phyloP scores from a whole-genome alignment of 768 basidiomycete genomes.

The Lanmaoa rubissima region DNA sequence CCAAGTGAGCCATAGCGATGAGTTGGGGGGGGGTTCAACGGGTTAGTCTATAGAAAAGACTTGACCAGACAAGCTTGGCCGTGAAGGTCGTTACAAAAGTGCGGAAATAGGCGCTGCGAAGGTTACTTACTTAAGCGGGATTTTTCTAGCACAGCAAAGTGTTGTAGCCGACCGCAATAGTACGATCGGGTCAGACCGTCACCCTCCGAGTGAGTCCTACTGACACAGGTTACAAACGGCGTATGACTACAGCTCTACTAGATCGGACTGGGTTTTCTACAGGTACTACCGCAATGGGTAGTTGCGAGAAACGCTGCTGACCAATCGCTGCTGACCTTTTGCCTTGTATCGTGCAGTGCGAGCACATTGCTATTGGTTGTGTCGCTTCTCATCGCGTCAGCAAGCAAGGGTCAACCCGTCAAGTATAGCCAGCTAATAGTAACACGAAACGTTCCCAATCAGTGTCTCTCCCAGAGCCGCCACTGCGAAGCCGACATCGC shows the following conservation, averaged over 20 bases:
- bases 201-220: background rate
- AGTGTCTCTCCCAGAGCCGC: background rate
- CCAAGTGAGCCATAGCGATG: no score
- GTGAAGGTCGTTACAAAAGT: constrained; percentile 26
- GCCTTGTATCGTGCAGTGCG: background rate
- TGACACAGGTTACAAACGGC: background rate
- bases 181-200: constrained; percentile 10
- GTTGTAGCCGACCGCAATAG: background rate
- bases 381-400: background rate
- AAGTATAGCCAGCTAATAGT: background rate
- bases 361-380: background rate
- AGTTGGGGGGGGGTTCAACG: no score
- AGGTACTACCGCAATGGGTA: background rate
- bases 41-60: constrained; percentile 23
- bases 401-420: background rate
- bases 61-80: constrained; percentile 9
- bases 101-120: background rate
- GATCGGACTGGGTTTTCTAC: background rate
- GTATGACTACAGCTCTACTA: background rate
- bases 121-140: background rate
- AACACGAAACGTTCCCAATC: background rate
- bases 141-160: constrained; percentile 1
- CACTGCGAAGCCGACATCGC: background rate
- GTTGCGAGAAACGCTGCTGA: background rate
- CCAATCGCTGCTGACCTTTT: background rate